These are phyloP conservation scores for Silene noctiflora DNA, from an alignment of 179 eudicot species.

Conservation along the genomic window DNA sequence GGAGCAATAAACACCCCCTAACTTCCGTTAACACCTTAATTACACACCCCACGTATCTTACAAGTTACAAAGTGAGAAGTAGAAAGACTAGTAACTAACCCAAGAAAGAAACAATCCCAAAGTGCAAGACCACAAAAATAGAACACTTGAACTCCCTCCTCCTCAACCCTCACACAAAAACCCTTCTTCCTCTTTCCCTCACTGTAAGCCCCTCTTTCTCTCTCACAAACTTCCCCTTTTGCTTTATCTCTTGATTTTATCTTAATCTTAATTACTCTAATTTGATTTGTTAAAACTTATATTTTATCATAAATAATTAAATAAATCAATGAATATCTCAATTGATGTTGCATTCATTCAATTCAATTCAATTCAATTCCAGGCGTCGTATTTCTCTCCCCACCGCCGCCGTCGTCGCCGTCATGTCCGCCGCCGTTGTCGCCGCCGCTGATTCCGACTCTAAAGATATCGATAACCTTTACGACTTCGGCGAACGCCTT, in stretches of 20 bases:
- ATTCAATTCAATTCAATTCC: conserved; percentile 2
- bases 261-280: not conserved
- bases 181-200: not conserved
- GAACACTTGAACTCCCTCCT: not conserved
- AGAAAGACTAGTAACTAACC: too few relatives aligned
- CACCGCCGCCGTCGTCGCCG: not conserved
- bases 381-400: not conserved
- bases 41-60: too few relatives aligned
- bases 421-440: not conserved
- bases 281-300: not conserved
- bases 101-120: not conserved
- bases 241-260: not conserved
- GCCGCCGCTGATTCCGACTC: conserved; percentile 37
- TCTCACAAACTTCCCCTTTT: not conserved
- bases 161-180: not conserved
- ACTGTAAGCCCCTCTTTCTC: not conserved
- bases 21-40: too few relatives aligned
- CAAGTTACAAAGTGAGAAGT: too few relatives aligned
- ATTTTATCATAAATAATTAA: too few relatives aligned
- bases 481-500: conserved; percentile 81
- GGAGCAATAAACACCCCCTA: too few relatives aligned
- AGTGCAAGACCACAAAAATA: not conserved
- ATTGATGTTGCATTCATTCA: not conserved
- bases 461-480: conserved; percentile 68
- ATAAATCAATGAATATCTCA: too few relatives aligned